Percentiles rank a stretch among this genome's conserved stretches.
Evolutionary conservation across 805 yeast genomes (phyloP).

Genomic region (Blastobotrys attinorum): DNA sequence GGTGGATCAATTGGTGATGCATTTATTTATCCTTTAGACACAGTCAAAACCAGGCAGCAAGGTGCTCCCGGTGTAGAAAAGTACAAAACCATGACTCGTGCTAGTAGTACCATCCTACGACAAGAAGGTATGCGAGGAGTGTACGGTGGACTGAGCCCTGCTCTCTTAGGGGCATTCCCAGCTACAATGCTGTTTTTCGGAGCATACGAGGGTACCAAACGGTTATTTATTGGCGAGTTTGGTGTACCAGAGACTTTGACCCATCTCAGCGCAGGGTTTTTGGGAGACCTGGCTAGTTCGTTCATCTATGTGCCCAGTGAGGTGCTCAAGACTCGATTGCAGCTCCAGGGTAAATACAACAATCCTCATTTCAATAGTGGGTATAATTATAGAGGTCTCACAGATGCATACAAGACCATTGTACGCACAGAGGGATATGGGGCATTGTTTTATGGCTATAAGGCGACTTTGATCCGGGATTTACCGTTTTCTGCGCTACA

Average conservation of each 20-base stretch:
- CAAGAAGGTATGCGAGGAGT: slow-evolving; percentile 87
- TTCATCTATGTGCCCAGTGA: slow-evolving; percentile 92
- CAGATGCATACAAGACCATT: slow-evolving; percentile 63
- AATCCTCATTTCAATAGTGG: slow-evolving; percentile 75
- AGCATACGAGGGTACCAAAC: slow-evolving; percentile 76
- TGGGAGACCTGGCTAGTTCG: slow-evolving; percentile 90
- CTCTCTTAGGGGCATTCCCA: slow-evolving; percentile 81
- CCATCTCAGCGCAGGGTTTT: slow-evolving; percentile 75
- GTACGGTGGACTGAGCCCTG: slow-evolving; percentile 90
- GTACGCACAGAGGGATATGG: slow-evolving; percentile 60
- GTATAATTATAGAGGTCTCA: slow-evolving; percentile 72
- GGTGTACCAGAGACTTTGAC: slow-evolving; percentile 69
- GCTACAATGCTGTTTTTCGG: slow-evolving; percentile 92
- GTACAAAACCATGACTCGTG: slow-evolving; percentile 67
- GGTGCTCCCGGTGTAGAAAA: slow-evolving; percentile 69
- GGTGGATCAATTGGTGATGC: slow-evolving; percentile 94
- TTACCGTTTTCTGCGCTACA: slow-evolving; percentile 94
- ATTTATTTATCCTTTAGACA: slow-evolving; percentile 90
- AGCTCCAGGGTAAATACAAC: slow-evolving; percentile 81
- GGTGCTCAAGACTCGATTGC: slow-evolving; percentile 86
- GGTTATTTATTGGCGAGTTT: slow-evolving; percentile 55
- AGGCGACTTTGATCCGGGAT: slow-evolving; percentile 87
- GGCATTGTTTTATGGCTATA: slow-evolving; percentile 83
- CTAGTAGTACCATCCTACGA: slow-evolving; percentile 62
- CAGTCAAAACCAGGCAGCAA: slow-evolving; percentile 95